Percentiles rank a stretch among this genome's conserved stretches.
phyloP scores from a whole-genome alignment of 1,139 yeast genomes.

The Candida mesenterica region DNA sequence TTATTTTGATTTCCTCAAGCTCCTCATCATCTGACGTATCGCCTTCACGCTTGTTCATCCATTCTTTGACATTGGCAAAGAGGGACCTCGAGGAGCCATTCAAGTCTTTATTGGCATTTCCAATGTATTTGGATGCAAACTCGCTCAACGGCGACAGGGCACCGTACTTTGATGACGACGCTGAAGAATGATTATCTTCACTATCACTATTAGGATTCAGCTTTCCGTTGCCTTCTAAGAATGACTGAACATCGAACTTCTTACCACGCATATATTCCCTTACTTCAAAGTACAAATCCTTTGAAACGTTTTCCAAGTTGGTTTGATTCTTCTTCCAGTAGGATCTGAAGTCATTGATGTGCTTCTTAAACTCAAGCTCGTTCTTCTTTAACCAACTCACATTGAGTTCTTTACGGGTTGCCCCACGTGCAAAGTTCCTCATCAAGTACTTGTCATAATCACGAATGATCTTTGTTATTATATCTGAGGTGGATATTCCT shows the following conservation, averaged over 20 bases:
- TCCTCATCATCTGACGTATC: constrained; percentile 17
- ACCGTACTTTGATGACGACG: neutral
- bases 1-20: constrained; percentile 8
- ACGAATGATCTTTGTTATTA: constrained; percentile 88
- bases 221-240: constrained; percentile 22
- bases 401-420: constrained; percentile 91
- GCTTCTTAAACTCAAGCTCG: constrained; percentile 90
- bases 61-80: constrained; percentile 62
- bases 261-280: constrained; percentile 65
- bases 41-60: constrained; percentile 50
- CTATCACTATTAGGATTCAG: constrained; percentile 27
- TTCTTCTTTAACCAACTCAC: constrained; percentile 97
- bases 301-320: constrained; percentile 70
- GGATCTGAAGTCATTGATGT: constrained; percentile 79
- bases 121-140: constrained; percentile 61
- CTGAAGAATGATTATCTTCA: constrained; percentile 27
- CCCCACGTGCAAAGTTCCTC: constrained; percentile 97
- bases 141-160: constrained; percentile 52
- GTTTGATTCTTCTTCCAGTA: constrained; percentile 76
- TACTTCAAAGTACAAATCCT: constrained; percentile 80
- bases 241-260: constrained; percentile 40
- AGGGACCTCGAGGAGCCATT: constrained; percentile 35
- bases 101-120: constrained; percentile 49
- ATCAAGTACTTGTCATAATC: constrained; percentile 95
- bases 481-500: constrained; percentile 93